Evolutionary conservation across 2,329 filamentous ascomycete genomes (phyloP).

Genomic region (Colletotrichum theobromicola): DNA sequence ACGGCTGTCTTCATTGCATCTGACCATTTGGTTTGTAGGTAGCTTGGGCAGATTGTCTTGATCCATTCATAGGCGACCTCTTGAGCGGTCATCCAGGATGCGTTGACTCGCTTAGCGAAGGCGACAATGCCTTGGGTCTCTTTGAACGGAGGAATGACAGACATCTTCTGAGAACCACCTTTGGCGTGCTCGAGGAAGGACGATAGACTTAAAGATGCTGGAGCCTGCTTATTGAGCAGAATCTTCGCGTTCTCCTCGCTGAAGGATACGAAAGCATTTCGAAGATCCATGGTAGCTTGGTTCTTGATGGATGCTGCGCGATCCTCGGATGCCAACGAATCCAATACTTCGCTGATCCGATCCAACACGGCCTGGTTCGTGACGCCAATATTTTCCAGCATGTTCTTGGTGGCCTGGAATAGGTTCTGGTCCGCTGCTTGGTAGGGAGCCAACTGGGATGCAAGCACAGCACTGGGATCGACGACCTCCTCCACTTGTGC

Average conservation of each 20-base stretch:
- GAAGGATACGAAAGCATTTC: conserved; percentile 52
- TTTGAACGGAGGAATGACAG: conserved; percentile 53
- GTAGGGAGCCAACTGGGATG: conserved; percentile 60
- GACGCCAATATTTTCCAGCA: conserved; percentile 60
- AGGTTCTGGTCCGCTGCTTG: conserved; percentile 62
- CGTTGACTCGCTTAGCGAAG: conserved; percentile 57
- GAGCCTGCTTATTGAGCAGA: conserved; percentile 58
- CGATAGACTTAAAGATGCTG: conserved; percentile 57
- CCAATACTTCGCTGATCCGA: conserved; percentile 54
- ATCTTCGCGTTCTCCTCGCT: conserved; percentile 59
- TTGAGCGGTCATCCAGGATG: conserved; percentile 56
- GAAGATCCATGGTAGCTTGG: conserved; percentile 54
- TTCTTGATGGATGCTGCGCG: conserved; percentile 53
- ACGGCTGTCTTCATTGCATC: conserved; percentile 61
- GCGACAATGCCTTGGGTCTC: conserved; percentile 55
- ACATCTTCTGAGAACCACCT: conserved; percentile 54
- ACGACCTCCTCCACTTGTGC: conserved; percentile 55
- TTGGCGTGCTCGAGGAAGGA: conserved; percentile 71
- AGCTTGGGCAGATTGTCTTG: conserved; percentile 53
- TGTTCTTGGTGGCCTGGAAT: conserved; percentile 60
- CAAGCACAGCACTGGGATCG: conserved; percentile 57
- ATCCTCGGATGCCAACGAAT: conserved; percentile 56
- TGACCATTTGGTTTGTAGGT: conserved; percentile 61
- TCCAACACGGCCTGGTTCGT: conserved; percentile 52
- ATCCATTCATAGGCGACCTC: conserved; percentile 68